phyloP scores from a whole-genome alignment of 352 stramenopile species.

The Phytophthora quininea region DNA sequence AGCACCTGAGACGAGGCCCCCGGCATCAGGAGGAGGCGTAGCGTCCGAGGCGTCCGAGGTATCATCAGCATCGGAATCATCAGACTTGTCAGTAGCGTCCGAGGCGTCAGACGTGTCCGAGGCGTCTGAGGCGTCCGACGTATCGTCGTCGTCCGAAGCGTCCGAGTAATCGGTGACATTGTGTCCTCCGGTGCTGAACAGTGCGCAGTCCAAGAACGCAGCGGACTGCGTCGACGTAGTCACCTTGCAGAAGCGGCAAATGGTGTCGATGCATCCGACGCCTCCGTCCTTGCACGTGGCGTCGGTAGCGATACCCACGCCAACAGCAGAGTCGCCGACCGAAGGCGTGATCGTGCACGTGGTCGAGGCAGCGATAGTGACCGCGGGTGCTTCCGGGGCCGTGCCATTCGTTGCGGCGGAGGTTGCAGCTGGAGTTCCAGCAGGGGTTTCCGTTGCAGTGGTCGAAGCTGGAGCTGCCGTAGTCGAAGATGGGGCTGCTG shows the following conservation, averaged over 20 bases:
- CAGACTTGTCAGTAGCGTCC: neutral
- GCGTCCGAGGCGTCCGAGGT: neutral
- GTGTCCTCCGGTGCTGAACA: constrained; percentile 11
- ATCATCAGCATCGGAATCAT: neutral
- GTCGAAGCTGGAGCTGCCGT: neutral
- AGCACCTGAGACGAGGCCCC: neutral
- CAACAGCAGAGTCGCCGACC: constrained; percentile 33
- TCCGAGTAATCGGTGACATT: constrained; percentile 9
- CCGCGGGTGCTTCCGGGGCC: neutral
- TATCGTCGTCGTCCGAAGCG: constrained; percentile 1
- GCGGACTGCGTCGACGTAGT: constrained; percentile 38
- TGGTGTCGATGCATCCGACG: constrained; percentile 40
- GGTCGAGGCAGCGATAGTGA: constrained; percentile 8
- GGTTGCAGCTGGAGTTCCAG: constrained; percentile 10
- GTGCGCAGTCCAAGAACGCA: constrained; percentile 23
- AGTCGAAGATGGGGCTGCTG: neutral
- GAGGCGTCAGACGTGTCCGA: neutral
- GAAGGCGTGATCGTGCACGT: constrained; percentile 22
- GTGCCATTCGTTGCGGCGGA: no score
- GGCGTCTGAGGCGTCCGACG: neutral
- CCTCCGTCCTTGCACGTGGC: constrained; percentile 31
- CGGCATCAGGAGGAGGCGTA: constrained; percentile 3
- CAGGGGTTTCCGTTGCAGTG: constrained; percentile 1
- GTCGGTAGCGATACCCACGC: constrained; percentile 42
- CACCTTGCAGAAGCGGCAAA: constrained; percentile 46